Evolutionary conservation across 345 rosid species (phyloP), one percentile per base, ranked within the genome.

Genomic region (Gossypium rotundifolium): DNA sequence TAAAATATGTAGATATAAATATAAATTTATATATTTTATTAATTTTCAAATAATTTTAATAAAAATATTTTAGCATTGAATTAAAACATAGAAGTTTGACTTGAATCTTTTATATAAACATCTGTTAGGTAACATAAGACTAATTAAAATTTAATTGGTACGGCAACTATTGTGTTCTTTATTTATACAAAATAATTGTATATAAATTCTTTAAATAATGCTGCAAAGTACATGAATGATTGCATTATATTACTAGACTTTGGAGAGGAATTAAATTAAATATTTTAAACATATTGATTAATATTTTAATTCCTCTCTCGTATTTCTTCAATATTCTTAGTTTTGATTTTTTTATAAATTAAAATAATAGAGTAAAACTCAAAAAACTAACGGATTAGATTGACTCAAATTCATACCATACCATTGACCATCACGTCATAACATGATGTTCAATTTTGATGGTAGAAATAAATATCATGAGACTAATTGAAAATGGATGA

Each of bases 341-440:
- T 29, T 29, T 29, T 29, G 1, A 29, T 29, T 29, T 4, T 29
- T 29, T 4, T 29, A 27, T 29, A 1, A 0, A 29, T 29, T 29
- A 29, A 0, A 4, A 29, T 29, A 3, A 4, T 5, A 4, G 6
- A 4, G 6, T 3, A 29, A 29, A 29, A 1, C 6, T 0, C 1
- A 0, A 29, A 29, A 0, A 29, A 29, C 0, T 0, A 29, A 4
- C 1, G 5, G 1, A 29, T 0, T 29, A 29, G 3, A 0, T 5
- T 1, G 5, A 4, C 1, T 29, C 38, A 29, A 29, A 29, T 0
- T 0, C 38, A 29, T 3, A 0, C 1, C 0, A 4, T 0, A 29
- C 5, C 1, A 1, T 29, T 3, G 5, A 29, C 5, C 4, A 29
- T 29, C 38, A 3, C 0, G 5, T 0, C 38, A 0, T 29, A 0